Percentiles rank a stretch among this genome's conserved stretches.
Evolutionary conservation across 1,284 basidiomycete species (phyloP).

Genomic region (Ganoderma lingzhi): DNA sequence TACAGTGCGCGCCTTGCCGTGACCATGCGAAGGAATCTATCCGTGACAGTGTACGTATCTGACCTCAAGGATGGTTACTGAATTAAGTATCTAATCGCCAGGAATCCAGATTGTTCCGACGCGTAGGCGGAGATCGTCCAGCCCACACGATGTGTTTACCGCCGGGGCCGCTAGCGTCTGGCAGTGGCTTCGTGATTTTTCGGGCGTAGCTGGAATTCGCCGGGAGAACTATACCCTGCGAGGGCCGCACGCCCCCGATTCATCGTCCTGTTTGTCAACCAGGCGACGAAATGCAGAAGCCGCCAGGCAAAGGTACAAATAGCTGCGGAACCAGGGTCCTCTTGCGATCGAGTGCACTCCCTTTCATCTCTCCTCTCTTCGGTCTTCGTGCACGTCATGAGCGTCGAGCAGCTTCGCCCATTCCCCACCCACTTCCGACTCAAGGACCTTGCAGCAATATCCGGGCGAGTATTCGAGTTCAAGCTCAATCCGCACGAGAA

Average conservation of each 20-base stretch:
- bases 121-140: slow-evolving; percentile 14
- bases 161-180: slow-evolving; percentile 9
- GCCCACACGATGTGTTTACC: neutral
- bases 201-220: slow-evolving; percentile 12
- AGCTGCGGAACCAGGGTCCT: slow-evolving; percentile 6
- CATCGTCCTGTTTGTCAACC: slow-evolving; percentile 8
- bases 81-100: slow-evolving; percentile 16
- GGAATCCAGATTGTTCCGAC: slow-evolving; percentile 1
- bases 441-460: slow-evolving; percentile 31
- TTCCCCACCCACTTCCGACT: slow-evolving; percentile 34
- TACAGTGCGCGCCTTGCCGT: slow-evolving; percentile 15
- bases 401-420: slow-evolving; percentile 30
- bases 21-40: slow-evolving; percentile 11
- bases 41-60: slow-evolving; percentile 11
- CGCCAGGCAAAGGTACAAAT: slow-evolving; percentile 25
- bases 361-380: slow-evolving; percentile 1
- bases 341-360: neutral
- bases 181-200: slow-evolving; percentile 11
- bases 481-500: slow-evolving; percentile 32
- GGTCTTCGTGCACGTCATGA: slow-evolving; percentile 21
- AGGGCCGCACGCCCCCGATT: slow-evolving; percentile 15
- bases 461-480: slow-evolving; percentile 32
- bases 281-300: slow-evolving; percentile 4
- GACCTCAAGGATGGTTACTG: neutral
- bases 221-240: slow-evolving; percentile 20